phyloP scores from a whole-genome alignment of 805 yeast genomes.

The Candida boleticola region DNA sequence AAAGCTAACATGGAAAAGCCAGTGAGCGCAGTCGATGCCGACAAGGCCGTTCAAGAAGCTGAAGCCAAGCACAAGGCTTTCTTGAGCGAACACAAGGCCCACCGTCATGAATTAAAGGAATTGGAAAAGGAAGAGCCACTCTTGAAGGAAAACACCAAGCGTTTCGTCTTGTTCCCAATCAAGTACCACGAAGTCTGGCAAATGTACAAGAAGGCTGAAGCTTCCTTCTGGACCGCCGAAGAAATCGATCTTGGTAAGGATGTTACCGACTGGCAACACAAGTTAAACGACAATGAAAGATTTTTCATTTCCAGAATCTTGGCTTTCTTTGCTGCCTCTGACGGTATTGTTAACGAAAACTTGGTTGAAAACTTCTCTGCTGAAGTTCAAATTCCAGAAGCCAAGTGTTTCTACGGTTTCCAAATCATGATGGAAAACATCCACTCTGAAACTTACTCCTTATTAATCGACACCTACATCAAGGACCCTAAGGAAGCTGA shows the following conservation, averaged over 20 bases:
- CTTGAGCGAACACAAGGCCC: slow-evolving; percentile 59
- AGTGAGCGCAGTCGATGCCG: slow-evolving; percentile 18
- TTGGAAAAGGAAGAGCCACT: slow-evolving; percentile 88
- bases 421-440: slow-evolving; percentile 99
- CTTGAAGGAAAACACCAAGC: slow-evolving; percentile 75
- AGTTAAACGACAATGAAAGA: slow-evolving; percentile 86
- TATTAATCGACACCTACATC: slow-evolving; percentile 90
- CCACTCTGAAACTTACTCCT: slow-evolving; percentile 95
- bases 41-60: slow-evolving; percentile 20
- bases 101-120: slow-evolving; percentile 71
- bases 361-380: slow-evolving; percentile 96
- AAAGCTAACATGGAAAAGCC: slow-evolving; percentile 19
- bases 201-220: slow-evolving; percentile 98
- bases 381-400: slow-evolving; percentile 96
- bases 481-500: slow-evolving; percentile 94
- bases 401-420: slow-evolving; percentile 98
- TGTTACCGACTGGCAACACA: slow-evolving; percentile 86
- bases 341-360: slow-evolving; percentile 97
- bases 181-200: slow-evolving; percentile 98
- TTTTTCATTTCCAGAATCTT: slow-evolving; percentile 88
- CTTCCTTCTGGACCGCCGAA: slow-evolving; percentile 99
- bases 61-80: slow-evolving; percentile 50
- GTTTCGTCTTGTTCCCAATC: slow-evolving; percentile 94
- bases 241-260: slow-evolving; percentile 96
- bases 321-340: slow-evolving; percentile 98